These are phyloP conservation scores for Ceratobasidium sp. DNA, from an alignment of 1,284 basidiomycete species.

Conservation along the genomic window DNA sequence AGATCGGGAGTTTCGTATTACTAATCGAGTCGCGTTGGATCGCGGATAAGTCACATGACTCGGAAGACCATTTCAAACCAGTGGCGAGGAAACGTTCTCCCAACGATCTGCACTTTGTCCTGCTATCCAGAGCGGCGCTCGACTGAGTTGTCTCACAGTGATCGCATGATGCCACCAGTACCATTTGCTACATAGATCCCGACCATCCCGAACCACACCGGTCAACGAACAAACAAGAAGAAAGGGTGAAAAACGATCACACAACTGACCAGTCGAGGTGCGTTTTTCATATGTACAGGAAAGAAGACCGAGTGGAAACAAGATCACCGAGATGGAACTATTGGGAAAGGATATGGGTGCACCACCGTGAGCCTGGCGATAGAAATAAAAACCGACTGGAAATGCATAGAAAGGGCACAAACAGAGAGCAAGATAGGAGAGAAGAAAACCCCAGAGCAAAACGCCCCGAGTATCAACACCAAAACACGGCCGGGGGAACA, in stretches of 20 bases:
- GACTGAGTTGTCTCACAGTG: slow-evolving; percentile 19
- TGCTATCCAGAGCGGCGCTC: slow-evolving; percentile 4
- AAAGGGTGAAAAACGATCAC: slow-evolving; percentile 26
- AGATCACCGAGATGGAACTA: background rate
- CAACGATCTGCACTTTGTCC: background rate
- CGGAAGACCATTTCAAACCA: background rate
- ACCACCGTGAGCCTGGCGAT: slow-evolving; percentile 25
- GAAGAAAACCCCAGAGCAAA: slow-evolving; percentile 9
- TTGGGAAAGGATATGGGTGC: slow-evolving; percentile 16
- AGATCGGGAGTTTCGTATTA: slow-evolving; percentile 26
- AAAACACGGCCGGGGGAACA: slow-evolving; percentile 41
- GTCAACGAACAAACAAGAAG: background rate
- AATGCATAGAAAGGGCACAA: slow-evolving; percentile 19
- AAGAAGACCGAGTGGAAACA: slow-evolving; percentile 8
- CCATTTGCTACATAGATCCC: slow-evolving; percentile 40
- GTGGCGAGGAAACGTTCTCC: no score
- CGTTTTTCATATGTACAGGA: slow-evolving; percentile 40
- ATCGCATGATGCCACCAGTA: slow-evolving; percentile 38
- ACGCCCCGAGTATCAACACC: slow-evolving; percentile 26
- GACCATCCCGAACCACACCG: slow-evolving; percentile 15
- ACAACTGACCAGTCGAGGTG: slow-evolving; percentile 42
- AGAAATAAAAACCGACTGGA: slow-evolving; percentile 6
- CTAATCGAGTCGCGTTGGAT: slow-evolving; percentile 1
- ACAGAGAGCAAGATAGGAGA: slow-evolving; percentile 10
- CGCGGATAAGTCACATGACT: slow-evolving; percentile 30